These are phyloP conservation scores for Hirschfeldia incana DNA, from an alignment of 345 rosid genomes.

Conservation along the genomic window DNA sequence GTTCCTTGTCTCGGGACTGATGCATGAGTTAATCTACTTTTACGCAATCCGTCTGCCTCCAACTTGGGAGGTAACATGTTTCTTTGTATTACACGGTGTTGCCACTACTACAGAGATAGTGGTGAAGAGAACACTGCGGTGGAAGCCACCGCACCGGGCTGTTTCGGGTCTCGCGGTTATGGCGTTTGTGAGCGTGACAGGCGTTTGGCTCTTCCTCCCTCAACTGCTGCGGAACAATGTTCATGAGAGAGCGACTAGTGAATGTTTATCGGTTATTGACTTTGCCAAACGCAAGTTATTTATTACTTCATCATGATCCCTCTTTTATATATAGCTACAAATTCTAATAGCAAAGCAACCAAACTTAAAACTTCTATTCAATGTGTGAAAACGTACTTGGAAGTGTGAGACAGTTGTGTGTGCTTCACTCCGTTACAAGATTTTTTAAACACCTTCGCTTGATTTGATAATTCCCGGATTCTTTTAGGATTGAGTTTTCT, in stretches of 20 bases:
- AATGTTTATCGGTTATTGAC: conserved; percentile 32
- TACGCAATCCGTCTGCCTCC: conserved; percentile 48
- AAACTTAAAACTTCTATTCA: not conserved
- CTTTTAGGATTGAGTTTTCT: not conserved
- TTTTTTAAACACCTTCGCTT: not conserved
- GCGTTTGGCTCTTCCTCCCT: conserved; percentile 55
- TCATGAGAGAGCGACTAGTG: conserved; percentile 43
- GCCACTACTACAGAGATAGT: conserved; percentile 51
- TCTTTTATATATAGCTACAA: not conserved
- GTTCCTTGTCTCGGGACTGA: conserved; percentile 63
- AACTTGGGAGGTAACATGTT: conserved; percentile 79
- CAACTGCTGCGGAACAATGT: conserved; percentile 48
- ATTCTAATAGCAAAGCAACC: conserved; percentile 6
- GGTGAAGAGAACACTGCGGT: conserved; percentile 39
- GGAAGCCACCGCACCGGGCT: conserved; percentile 36
- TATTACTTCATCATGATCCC: conserved; percentile 2
- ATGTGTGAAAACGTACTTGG: not conserved
- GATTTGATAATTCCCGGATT: not conserved
- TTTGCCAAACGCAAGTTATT: conserved; percentile 21
- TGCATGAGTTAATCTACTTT: conserved; percentile 66
- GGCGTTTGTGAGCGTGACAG: conserved; percentile 48
- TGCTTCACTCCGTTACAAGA: not conserved
- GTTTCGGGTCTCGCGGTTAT: conserved; percentile 46
- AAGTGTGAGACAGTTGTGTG: conserved; percentile 10
- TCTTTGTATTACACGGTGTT: conserved; percentile 58